A percentile compares a stretch with the other conserved stretches of the same genome.
phyloP scores from a whole-genome alignment of 2,329 filamentous ascomycete genomes.

The Claviceps digitariae region DNA sequence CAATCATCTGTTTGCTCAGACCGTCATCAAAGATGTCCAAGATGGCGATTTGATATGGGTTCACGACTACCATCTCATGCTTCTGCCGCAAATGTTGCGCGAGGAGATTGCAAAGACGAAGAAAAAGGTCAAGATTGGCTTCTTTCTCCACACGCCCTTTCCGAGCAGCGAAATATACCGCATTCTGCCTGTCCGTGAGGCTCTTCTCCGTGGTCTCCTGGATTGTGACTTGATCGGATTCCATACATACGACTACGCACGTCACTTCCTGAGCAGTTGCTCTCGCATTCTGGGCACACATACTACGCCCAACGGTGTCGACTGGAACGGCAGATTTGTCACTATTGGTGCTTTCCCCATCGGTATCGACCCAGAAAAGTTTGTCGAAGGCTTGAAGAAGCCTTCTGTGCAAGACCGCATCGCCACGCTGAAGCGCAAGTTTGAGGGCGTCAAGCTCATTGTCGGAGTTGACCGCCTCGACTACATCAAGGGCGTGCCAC shows the following conservation, averaged over 20 bases:
- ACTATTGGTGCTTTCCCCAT: conserved; percentile 94
- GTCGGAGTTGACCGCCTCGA: conserved; percentile 93
- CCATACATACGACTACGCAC: conserved; percentile 98
- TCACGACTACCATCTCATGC: conserved; percentile 97
- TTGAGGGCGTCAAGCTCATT: conserved; percentile 90
- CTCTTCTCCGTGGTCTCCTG: conserved; percentile 73
- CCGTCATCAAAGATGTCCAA: conserved; percentile 72
- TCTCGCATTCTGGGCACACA: conserved; percentile 72
- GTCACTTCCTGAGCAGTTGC: conserved; percentile 92
- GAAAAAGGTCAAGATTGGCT: conserved; percentile 93
- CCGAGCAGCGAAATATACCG: conserved; percentile 95
- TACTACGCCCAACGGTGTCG: conserved; percentile 86
- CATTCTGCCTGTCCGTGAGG: conserved; percentile 83
- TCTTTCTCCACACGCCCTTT: conserved; percentile 96
- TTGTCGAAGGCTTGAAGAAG: conserved; percentile 75
- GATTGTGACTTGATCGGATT: conserved; percentile 95
- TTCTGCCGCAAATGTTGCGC: conserved; percentile 87
- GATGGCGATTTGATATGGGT: conserved; percentile 97
- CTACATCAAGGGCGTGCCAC: conserved; percentile 97
- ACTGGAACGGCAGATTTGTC: conserved; percentile 77
- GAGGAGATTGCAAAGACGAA: conserved; percentile 69
- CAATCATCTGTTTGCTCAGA: conserved; percentile 82
- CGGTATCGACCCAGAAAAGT: conserved; percentile 95
- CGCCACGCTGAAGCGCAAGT: conserved; percentile 71
- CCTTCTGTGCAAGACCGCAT: conserved; percentile 82